A percentile compares a stretch with the other conserved stretches of the same genome.
phyloP scores from a whole-genome alignment of 192 early-diverging fungal species.

The Pilobolus umbonatus region DNA sequence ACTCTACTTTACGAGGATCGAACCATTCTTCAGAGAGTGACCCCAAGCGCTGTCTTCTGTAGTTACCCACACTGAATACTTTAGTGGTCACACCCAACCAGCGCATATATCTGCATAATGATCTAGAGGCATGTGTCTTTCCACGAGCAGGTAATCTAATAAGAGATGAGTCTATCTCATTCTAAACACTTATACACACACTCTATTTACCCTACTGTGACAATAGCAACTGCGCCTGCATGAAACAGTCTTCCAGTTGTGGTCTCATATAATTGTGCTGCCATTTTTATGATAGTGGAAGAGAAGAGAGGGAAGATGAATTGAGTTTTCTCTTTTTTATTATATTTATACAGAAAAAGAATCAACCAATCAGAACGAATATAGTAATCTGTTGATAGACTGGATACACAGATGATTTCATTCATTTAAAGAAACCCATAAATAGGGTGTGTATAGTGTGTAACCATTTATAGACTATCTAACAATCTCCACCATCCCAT shows the following conservation, averaged over 20 bases:
- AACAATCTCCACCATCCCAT: constrained; percentile 67
- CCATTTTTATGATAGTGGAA: constrained; percentile 12
- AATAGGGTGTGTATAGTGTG: constrained; percentile 8
- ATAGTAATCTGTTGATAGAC: too few relatives aligned
- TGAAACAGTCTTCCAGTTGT: constrained; percentile 73
- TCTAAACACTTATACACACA: neutral
- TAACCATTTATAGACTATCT: constrained; percentile 61
- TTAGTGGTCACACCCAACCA: constrained; percentile 92
- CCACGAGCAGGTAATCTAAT: constrained; percentile 80
- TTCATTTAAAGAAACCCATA: too few relatives aligned
- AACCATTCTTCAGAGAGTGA: constrained; percentile 66
- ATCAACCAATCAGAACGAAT: too few relatives aligned
- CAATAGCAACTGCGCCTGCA: constrained; percentile 72
- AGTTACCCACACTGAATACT: constrained; percentile 97
- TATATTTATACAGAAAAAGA: neutral
- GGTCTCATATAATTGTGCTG: constrained; percentile 77
- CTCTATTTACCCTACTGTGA: constrained; percentile 60
- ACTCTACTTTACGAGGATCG: constrained; percentile 54
- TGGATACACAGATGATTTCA: too few relatives aligned
- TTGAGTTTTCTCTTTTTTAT: neutral
- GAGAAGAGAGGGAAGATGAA: neutral
- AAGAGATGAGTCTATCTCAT: neutral
- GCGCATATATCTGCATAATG: constrained; percentile 83
- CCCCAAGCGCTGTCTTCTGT: constrained; percentile 81
- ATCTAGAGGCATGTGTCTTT: constrained; percentile 86